A percentile compares a stretch with the other conserved stretches of the same genome.
These are phyloP conservation scores for Priceomyces medius DNA, from an alignment of 805 yeast genomes.

Conservation along the genomic window DNA sequence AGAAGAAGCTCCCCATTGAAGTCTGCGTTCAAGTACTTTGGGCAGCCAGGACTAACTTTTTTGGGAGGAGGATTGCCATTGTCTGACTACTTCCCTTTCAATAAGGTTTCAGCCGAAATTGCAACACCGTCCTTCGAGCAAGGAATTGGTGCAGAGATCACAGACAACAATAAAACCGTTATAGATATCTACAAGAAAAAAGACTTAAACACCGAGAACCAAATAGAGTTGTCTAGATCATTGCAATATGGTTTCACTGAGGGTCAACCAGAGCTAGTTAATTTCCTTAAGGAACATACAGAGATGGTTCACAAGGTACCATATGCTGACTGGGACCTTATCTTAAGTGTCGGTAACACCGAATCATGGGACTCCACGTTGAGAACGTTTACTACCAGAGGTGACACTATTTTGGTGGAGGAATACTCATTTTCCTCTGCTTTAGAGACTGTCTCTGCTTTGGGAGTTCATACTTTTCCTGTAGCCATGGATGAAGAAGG, in stretches of 20 bases:
- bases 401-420: slow-evolving; percentile 82
- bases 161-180: slow-evolving; percentile 41
- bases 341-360: slow-evolving; percentile 83
- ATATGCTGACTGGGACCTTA: slow-evolving; percentile 64
- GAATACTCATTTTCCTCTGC: slow-evolving; percentile 83
- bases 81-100: slow-evolving; percentile 90
- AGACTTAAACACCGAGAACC: slow-evolving; percentile 28
- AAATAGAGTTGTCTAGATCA: slow-evolving; percentile 77
- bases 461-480: slow-evolving; percentile 67
- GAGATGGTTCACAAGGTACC: slow-evolving; percentile 45
- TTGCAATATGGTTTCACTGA: slow-evolving; percentile 87
- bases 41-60: slow-evolving; percentile 74
- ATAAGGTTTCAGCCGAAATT: slow-evolving; percentile 63
- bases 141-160: slow-evolving; percentile 70
- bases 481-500: slow-evolving; percentile 80
- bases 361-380: slow-evolving; percentile 82
- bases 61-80: slow-evolving; percentile 96
- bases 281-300: slow-evolving; percentile 77
- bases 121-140: slow-evolving; percentile 78
- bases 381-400: slow-evolving; percentile 73
- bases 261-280: slow-evolving; percentile 72
- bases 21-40: slow-evolving; percentile 74
- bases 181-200: slow-evolving; percentile 41
- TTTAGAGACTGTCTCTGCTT: slow-evolving; percentile 74
- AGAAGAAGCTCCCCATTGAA: slow-evolving; percentile 82